Base-by-base conservation (phyloP, 495 filamentous ascomycete genomes). In the Penicillium mononematosum region DNA sequence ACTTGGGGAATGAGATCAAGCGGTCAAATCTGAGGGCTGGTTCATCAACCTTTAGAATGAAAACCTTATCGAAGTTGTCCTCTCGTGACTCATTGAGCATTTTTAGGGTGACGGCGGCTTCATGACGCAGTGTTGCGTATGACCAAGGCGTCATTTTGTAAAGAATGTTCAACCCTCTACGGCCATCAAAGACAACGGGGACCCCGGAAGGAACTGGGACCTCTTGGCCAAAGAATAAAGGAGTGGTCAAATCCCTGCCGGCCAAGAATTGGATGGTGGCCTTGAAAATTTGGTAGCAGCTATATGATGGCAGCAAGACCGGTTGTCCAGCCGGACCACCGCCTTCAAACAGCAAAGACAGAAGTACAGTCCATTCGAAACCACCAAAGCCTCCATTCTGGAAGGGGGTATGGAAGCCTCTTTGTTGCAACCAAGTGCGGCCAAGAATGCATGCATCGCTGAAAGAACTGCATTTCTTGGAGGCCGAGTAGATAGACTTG, bases 221-320 rank as follows among this genome's bases (percentile, higher is more conserved):
- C 22, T 74, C 69, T 6, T 63, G 36, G 70, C 63, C 45, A 70
- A 74, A 31, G 90, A 85, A 50, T 29, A 88, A 71, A 2, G 89
- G 85, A 38, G 83, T 84, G 39, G 77, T 83, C 32, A 98, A 68
- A 65, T 96, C 85, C 25, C 78, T 85, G 6, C 80, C 77, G 9
- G 89, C 83, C 17, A 98, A 72, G 65, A 90, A 96, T 69, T 97
- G 91, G 43, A 98, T 65, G 5, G 85, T 85, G 1, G 88, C 92
- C 68, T 96, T 98, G 78, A 98, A 96, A 55, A 98, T 82, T 70
- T 98, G 93, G 44, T 94, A 94, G 74, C 87, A 89, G 71, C 88
- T 96, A 61, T 96, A 89, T 8, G 89, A 88, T 16, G 84, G 73
- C 24, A 90, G 86, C 2, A 98, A 77, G 22, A 91, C 66, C 3